Evolutionary conservation across 805 yeast genomes (phyloP), one percentile per base, ranked within the genome.

Genomic region (Kodamaea kakaduensis): DNA sequence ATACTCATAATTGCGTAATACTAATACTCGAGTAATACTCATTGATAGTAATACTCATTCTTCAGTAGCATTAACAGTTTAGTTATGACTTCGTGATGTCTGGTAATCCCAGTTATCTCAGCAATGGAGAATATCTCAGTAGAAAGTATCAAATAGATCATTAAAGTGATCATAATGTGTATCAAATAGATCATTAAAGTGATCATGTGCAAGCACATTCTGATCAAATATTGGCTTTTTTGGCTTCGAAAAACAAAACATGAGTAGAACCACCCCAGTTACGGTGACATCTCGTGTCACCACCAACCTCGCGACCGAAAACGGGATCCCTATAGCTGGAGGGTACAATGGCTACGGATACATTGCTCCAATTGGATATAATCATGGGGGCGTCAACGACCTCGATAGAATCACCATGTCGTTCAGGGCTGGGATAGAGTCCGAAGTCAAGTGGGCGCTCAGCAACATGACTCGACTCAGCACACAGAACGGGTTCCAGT

Each of bases 371-470:
- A 43, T 43, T 12, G 59, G 59, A 14, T 41, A 50, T 17, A 56
- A 56, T 31, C 61, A 64, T 37, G 68, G 69, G 42, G 95, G 95
- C 10, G 72, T 77, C 4, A 77, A 78, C 31, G 77, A 77, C 36
- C 58, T 81, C 43, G 71, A 73, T 9, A 70, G 96, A 42, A 76
- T 87, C 49, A 70, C 71, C 44, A 71, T 87, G 78, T 78, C 93
- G 3, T 69, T 87, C 41, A 67, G 71, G 41, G 73, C 82, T 13
- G 82, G 79, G 1, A 59, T 86, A 16, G 74, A 68, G 12, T 69
- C 72, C 20, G 96, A 87, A 52, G 69, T 81, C 16, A 77, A 75
- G 47, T 84, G 88, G 79, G 81, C 90, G 3, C 58, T 85, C 37
- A 68, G 73, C 31, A 74, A 78, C 4, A 61, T 72, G 40, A 61